Evolutionary conservation across 192 early-diverging fungal genomes (phyloP), one percentile per base, ranked within the genome.

Genomic region (Umbelopsis ramanniana): DNA sequence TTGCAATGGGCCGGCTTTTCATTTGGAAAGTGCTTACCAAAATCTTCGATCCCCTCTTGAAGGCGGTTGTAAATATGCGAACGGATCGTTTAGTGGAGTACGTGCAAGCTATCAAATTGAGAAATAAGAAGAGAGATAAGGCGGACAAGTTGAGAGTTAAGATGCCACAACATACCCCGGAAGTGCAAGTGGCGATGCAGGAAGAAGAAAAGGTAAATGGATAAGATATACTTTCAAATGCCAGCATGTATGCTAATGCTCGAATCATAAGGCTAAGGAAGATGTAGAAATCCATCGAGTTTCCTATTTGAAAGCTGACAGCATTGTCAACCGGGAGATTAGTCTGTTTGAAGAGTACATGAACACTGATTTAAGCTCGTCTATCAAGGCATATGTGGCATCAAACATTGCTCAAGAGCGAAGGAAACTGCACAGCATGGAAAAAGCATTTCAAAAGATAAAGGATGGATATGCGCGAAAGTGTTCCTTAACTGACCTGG

Each of bases 51-150:
- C 40, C 40, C 6, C n/a, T n/a, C n/a, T 1, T 43, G 40, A 71
- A 52, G 26, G n/a, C 69, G 17, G 37, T 57, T 53, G 38, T 54
- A 43, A 86, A 86, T 57, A 57, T 75, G 12, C 78, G 85, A 45
- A 84, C 83, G 15, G 78, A 84, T 35, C 75, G 76, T 38, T 37
- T 86, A 23, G 80, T 77, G 17, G 85, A 86, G 10, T 86, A 84
- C 70, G 81, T 82, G 4, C 76, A 81, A 19, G 76, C 73, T 6
- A 48, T 80, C 9, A 86, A 86, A 71, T 53, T 74, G 23, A 53
- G 79, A 68, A 80, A 69, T 70, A 82, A 43, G 73, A 78, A 70
- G 74, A 74, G 72, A 53, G 77, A 76, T 66, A 80, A 55, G 48
- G 46, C 67, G 53, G 80, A 72, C 45, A 80, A 50, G 66, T 74